Evolutionary conservation across 2,329 filamentous ascomycete species (phyloP).

Genomic region (Penicillium vulpinum): DNA sequence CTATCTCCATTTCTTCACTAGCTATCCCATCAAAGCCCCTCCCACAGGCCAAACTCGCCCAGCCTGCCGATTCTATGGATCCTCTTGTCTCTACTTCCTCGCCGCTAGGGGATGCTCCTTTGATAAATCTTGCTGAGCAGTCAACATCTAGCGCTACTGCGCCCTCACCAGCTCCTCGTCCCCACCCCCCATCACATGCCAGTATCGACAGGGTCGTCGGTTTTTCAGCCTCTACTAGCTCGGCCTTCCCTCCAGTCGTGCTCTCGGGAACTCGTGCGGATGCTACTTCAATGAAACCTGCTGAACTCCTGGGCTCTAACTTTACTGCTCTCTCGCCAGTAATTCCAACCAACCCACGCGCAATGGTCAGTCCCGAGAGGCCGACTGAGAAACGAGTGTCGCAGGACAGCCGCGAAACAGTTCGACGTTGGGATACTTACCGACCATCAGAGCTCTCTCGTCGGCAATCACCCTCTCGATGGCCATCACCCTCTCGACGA

Average conservation of each 20-base stretch:
- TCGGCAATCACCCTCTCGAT: too few species aligned
- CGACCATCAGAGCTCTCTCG: not conserved
- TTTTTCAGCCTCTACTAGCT: not conserved
- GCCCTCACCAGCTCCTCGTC: not conserved
- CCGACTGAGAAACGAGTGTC: not conserved
- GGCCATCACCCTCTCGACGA: not conserved
- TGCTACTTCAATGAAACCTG: not conserved
- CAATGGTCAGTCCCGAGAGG: not conserved
- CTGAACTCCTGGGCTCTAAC: not conserved
- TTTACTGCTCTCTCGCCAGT: too few species aligned
- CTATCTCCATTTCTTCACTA: too few species aligned
- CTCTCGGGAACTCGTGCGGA: not conserved
- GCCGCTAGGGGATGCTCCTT: not conserved
- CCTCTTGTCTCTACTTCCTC: not conserved
- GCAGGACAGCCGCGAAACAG: not conserved
- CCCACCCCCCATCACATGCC: not conserved
- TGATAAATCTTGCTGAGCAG: not conserved
- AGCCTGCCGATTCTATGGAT: not conserved
- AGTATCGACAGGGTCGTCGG: not conserved
- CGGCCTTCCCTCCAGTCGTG: not conserved
- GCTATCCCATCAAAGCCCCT: not conserved
- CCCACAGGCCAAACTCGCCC: not conserved
- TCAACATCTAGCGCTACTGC: not conserved
- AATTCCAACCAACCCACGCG: not conserved
- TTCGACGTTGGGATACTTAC: not conserved